These are phyloP conservation scores for Microsporum audouinii DNA, from an alignment of 2,329 filamentous ascomycete species.

Conservation along the genomic window DNA sequence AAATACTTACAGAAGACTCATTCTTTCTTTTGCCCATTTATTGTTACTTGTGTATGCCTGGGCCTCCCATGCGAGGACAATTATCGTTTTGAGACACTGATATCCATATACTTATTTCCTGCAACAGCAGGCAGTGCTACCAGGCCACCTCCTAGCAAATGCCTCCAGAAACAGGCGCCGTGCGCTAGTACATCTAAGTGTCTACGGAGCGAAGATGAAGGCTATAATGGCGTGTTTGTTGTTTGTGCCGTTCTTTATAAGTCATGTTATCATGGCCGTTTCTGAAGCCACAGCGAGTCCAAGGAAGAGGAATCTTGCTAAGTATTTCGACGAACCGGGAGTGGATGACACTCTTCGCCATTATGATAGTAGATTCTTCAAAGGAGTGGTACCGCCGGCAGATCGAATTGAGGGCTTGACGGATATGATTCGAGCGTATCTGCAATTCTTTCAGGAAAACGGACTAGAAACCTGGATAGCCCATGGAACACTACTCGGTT, in stretches of 20 bases:
- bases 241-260: background rate
- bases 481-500: constrained; percentile 71
- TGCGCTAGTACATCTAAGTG: too few species aligned
- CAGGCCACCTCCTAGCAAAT: background rate
- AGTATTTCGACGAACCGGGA: constrained; percentile 59
- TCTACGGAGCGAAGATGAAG: background rate
- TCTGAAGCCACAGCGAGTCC: background rate
- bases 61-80: too few species aligned
- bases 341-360: constrained; percentile 51
- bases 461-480: constrained; percentile 75
- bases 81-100: background rate
- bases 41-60: background rate
- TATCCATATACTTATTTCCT: background rate
- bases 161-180: background rate
- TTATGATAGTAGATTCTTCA: constrained; percentile 64
- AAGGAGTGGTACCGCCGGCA: constrained; percentile 51
- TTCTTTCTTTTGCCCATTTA: background rate
- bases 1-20: background rate
- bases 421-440: constrained; percentile 63
- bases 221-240: background rate
- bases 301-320: constrained; percentile 30
- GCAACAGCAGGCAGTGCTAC: background rate
- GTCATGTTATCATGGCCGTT: background rate
- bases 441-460: constrained; percentile 52
- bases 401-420: constrained; percentile 55